Percentiles rank a stretch among this genome's conserved stretches.
phyloP scores from a whole-genome alignment of 352 stramenopile species.

The Globisporangium splendens region DNA sequence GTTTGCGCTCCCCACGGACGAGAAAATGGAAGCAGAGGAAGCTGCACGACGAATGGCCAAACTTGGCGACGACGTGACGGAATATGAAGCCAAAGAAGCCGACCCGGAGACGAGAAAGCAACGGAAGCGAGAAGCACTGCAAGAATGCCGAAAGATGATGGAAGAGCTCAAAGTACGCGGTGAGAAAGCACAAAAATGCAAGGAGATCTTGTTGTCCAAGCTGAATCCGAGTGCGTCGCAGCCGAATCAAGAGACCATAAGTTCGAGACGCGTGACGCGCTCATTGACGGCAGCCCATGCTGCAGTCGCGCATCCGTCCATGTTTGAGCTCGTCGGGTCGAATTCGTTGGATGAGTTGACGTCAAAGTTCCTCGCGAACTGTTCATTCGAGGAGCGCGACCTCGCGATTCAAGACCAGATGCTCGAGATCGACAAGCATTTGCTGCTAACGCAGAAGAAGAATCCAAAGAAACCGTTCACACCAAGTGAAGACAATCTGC shows the following conservation, averaged over 20 bases:
- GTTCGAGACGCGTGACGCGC: conserved; percentile 61
- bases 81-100: neutral
- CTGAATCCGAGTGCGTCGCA: conserved; percentile 27
- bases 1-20: conserved; percentile 17
- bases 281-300: conserved; percentile 77
- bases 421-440: conserved; percentile 68
- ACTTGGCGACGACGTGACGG: neutral
- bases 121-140: conserved; percentile 1
- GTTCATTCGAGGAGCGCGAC: conserved; percentile 49
- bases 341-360: conserved; percentile 59
- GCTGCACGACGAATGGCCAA: neutral
- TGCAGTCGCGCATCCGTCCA: conserved; percentile 74
- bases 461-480: conserved; percentile 55
- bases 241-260: conserved; percentile 13
- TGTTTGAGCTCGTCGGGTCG: conserved; percentile 81
- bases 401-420: conserved; percentile 52
- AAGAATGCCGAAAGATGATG: conserved; percentile 60
- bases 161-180: conserved; percentile 60
- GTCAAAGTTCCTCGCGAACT: conserved; percentile 33
- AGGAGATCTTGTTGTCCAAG: conserved; percentile 63
- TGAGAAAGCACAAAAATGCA: conserved; percentile 58
- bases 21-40: conserved; percentile 1
- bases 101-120: conserved; percentile 2
- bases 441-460: conserved; percentile 42
- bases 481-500: conserved; percentile 51